Evolutionary conservation across 2,329 filamentous ascomycete species (phyloP), one percentile per base, ranked within the genome.

Genomic region (Diaporthe nobilis): DNA sequence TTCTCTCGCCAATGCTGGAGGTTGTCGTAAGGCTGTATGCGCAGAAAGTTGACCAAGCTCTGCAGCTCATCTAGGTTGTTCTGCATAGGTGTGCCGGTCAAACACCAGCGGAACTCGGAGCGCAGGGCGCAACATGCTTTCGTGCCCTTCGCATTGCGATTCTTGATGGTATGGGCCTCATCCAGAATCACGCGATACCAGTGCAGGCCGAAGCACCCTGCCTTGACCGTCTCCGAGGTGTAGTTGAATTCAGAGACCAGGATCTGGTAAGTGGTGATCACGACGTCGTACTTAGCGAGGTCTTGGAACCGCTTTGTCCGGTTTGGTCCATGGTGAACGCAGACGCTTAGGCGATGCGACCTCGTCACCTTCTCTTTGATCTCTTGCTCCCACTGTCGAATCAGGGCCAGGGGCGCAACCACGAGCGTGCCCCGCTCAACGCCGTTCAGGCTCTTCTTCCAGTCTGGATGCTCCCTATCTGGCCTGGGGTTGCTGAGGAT

Each of bases 111-210:
- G 81, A 98, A 98, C 82, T 97, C 94, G 28, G 95, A 93, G 42
- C 93, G 89, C 44, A 99, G 85, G 2, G 94, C 94, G 82, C 93
- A 99, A 79, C 94, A 97, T 2, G 97, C 96, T 83, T 98, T 95
- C 1, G 96, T 98, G 55, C 95, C 93, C 85, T 99, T 99, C 31
- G 97, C 95, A 79, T 97, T 98, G 78, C 96, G 93, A 82, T 99
- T 99, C 86, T 99, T 99, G 89, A 99, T 98, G 2, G 94, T 98
- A 83, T 99, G 97, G 1, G 97, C 97, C 86, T 99, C 97, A 78
- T 99, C 97, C 2, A 99, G 89, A 78, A 99, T 96, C 77, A 98
- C 91, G 71, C 97, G 94, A 86, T 97, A 98, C 97, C 97, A 99
- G 81, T 96, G 92, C 8, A 98, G 87, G 15, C 95, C 95, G 81